Percentiles rank a stretch among this genome's conserved stretches.
Conservation (phyloP, 2,329 filamentous ascomycete genomes). For the Pseudopyricularia cyperi region DNA sequence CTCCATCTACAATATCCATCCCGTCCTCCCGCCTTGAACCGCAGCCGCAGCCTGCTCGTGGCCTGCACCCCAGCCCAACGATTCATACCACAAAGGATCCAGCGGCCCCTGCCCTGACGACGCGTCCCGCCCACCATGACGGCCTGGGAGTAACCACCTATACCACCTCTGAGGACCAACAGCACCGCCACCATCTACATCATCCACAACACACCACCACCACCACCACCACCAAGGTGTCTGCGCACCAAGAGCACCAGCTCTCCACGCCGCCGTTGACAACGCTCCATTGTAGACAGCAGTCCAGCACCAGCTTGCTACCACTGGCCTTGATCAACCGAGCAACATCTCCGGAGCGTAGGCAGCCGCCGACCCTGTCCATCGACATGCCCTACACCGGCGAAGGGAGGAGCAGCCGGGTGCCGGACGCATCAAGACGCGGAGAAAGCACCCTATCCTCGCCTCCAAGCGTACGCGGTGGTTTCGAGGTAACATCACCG, state of each 20-base stretch:
- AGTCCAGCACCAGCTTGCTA: constrained; percentile 21
- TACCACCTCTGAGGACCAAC: constrained; percentile 5
- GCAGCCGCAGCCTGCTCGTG: neutral
- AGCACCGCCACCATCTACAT: constrained; percentile 11
- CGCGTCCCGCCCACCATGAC: neutral
- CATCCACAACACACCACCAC: constrained; percentile 20
- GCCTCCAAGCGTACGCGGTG: neutral
- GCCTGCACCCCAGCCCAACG: neutral
- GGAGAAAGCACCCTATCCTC: neutral
- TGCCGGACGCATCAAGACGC: constrained; percentile 12
- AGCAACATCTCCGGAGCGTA: constrained; percentile 15
- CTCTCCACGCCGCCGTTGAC: constrained; percentile 8
- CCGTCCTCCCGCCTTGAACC: constrained; percentile 4
- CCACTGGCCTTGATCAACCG: constrained; percentile 15
- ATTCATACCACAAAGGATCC: neutral
- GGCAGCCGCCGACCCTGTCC: constrained; percentile 9
- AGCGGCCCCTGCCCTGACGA: neutral
- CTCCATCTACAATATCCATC: too few relatives aligned
- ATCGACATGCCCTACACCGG: constrained; percentile 29
- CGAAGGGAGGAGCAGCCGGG: constrained; percentile 18
- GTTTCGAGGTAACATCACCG: neutral
- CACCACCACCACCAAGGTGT: neutral
- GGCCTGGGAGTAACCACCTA: neutral
- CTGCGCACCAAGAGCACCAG: constrained; percentile 9
- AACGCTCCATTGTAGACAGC: constrained; percentile 18